These are phyloP conservation scores for Mortierella claussenii DNA, from an alignment of 192 early-diverging fungal genomes.

Conservation along the genomic window DNA sequence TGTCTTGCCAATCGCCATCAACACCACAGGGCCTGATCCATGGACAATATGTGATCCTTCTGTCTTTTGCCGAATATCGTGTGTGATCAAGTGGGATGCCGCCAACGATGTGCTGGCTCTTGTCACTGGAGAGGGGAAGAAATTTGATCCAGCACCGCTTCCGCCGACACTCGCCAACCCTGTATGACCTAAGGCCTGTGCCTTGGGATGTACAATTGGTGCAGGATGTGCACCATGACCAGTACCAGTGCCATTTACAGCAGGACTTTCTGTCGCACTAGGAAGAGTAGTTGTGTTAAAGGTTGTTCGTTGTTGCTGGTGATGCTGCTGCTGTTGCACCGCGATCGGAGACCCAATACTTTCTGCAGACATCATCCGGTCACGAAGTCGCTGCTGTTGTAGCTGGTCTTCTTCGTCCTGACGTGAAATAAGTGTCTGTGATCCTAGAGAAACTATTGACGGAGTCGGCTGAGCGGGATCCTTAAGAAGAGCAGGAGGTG, in stretches of 20 bases:
- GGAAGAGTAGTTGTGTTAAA: too few species aligned
- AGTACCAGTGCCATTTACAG: too few species aligned
- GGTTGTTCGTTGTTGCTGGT: not conserved
- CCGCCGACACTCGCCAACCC: too few species aligned
- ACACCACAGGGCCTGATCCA: slow-evolving; percentile 40
- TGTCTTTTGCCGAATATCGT: slow-evolving; percentile 26
- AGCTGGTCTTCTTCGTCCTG: not conserved
- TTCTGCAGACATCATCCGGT: slow-evolving; percentile 2
- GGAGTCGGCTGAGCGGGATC: too few species aligned
- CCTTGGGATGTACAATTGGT: not conserved
- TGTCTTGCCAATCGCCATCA: slow-evolving; percentile 51
- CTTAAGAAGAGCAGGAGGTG: not conserved
- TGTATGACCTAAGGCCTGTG: too few species aligned
- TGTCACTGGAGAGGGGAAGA: slow-evolving; percentile 23
- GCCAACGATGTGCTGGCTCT: slow-evolving; percentile 23
- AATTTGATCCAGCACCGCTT: slow-evolving; percentile 15
- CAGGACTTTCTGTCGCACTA: too few species aligned
- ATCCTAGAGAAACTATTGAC: not conserved
- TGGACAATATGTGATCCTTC: slow-evolving; percentile 41
- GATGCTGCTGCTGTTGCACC: too few species aligned
- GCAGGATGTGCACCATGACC: too few species aligned
- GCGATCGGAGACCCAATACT: too few species aligned
- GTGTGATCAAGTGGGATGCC: slow-evolving; percentile 28
- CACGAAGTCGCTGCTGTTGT: slow-evolving; percentile 2
- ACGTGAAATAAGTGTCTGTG: not conserved